Evolutionary conservation across 2,329 filamentous ascomycete genomes (phyloP).

Genomic region (Aspergillus sp.): DNA sequence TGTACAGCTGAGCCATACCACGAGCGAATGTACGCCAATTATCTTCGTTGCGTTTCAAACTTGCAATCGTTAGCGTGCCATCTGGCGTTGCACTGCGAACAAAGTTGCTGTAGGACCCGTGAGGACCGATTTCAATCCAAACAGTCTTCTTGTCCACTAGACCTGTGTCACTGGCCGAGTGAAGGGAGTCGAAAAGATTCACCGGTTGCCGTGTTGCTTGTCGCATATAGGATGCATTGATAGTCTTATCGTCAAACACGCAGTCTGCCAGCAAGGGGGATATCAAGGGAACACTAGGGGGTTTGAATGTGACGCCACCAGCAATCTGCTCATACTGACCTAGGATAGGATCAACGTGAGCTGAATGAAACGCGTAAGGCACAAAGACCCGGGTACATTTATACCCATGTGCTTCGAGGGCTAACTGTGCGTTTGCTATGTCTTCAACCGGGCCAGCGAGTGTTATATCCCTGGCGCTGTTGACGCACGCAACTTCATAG

Average conservation of each 20-base stretch:
- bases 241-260: slow-evolving; percentile 38
- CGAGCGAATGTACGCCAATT: slow-evolving; percentile 65
- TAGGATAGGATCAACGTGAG: slow-evolving; percentile 47
- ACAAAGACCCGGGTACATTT: slow-evolving; percentile 42
- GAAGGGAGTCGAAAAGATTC: too few relatives aligned
- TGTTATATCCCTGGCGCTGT: slow-evolving; percentile 42
- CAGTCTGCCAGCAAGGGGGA: slow-evolving; percentile 64
- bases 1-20: slow-evolving; percentile 59
- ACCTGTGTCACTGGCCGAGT: too few relatives aligned
- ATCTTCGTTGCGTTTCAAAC: slow-evolving; percentile 62
- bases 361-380: slow-evolving; percentile 49
- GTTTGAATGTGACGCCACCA: slow-evolving; percentile 37
- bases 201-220: too few relatives aligned
- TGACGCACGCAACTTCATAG: slow-evolving; percentile 39
- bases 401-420: slow-evolving; percentile 34
- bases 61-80: slow-evolving; percentile 55
- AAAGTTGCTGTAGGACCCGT: slow-evolving; percentile 68
- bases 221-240: too few relatives aligned
- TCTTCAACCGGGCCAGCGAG: slow-evolving; percentile 33
- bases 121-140: slow-evolving; percentile 67
- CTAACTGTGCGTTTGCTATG: slow-evolving; percentile 27
- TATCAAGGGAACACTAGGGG: slow-evolving; percentile 60
- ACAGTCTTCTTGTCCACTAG: too few relatives aligned
- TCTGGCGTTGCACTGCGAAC: slow-evolving; percentile 63
- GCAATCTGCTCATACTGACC: slow-evolving; percentile 39